Base-by-base conservation (phyloP, 192 early-diverging fungal genomes). In the Kickxella alabastrina region DNA sequence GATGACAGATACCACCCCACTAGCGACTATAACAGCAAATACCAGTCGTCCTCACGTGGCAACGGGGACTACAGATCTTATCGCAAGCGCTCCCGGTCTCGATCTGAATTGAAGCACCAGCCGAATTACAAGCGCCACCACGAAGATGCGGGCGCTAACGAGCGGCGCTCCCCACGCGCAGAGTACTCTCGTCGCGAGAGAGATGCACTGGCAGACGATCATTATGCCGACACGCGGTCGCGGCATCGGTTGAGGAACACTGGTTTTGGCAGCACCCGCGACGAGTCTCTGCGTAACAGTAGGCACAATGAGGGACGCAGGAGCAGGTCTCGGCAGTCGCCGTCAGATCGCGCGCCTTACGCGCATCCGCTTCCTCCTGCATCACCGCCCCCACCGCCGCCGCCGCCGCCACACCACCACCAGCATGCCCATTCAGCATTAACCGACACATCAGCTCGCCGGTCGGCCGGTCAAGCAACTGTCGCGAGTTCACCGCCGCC, bases 221-320 rank as follows among this genome's bases (percentile, higher is more conserved):
- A 12, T 19, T 4, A 42, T 10, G 6, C 12, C 47, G 29, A 32
- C 34, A 19, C n/a, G 15, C n/a, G n/a, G n/a, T n/a, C n/a, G n/a
- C n/a, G n/a, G n/a, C 14, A 2, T 24, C 31, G 10, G 18, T 34
- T 32, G 10, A 39, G 29, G 28, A 38, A 48, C 8, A 31, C 24
- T 31, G 41, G 49, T 13, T 52, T 51, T 43, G 57, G 49, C 7
- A 47, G 25, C n/a, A 37, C 48, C 15, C 57, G 49, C 35, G 41
- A 45, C 42, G 48, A 44, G 39, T 49, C 19, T 3, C 25, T 50
- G 25, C 14, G 40, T 6, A 38, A 18, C 41, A 22, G 31, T 6
- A 49, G 57, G 26, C 25, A 29, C 15, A 22, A 38, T 6, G 32
- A 31, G 18, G 17, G 48, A 19, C 42, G 35, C 25, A 24, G 41